Evolutionary conservation across 1,284 basidiomycete genomes (phyloP).

Genomic region (Ceratobasidium sp.): DNA sequence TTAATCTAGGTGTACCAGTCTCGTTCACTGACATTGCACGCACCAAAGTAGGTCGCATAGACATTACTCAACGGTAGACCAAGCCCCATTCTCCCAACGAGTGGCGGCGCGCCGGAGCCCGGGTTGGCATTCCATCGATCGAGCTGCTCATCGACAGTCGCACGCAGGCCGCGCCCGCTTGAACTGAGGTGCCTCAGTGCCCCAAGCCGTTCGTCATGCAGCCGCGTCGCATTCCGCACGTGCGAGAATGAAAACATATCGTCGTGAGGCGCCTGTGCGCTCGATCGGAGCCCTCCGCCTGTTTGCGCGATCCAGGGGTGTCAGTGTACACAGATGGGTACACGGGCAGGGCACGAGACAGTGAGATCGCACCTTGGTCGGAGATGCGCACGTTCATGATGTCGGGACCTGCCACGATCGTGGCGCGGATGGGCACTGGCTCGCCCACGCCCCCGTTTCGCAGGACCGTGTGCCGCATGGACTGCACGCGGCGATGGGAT

Average conservation of each 20-base stretch:
- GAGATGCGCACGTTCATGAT: constrained; percentile 85
- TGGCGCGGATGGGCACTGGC: constrained; percentile 75
- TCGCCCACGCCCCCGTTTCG: constrained; percentile 46
- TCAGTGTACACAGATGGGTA: constrained; percentile 23
- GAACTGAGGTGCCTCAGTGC: constrained; percentile 75
- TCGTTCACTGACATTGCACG: constrained; percentile 52
- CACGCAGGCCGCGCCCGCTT: constrained; percentile 73
- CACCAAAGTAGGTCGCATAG: constrained; percentile 74
- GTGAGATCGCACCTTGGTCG: constrained; percentile 73
- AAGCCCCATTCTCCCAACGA: constrained; percentile 75
- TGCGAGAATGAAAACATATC: constrained; percentile 89
- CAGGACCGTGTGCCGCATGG: constrained; percentile 49
- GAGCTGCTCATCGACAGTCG: constrained; percentile 82
- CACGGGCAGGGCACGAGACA: constrained; percentile 2
- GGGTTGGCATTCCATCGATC: constrained; percentile 61
- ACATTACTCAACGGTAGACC: constrained; percentile 89
- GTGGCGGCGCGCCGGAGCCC: constrained; percentile 52
- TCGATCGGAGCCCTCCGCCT: constrained; percentile 77
- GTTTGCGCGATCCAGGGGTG: constrained; percentile 36
- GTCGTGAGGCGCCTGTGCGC: constrained; percentile 68
- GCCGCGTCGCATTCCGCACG: constrained; percentile 75
- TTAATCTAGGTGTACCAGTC: constrained; percentile 56
- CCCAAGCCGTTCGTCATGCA: constrained; percentile 77
- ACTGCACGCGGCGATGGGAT: constrained; percentile 48
- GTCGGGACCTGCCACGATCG: constrained; percentile 78